Base-by-base conservation (phyloP, 495 filamentous ascomycete species). In the Penicillium canariense region DNA sequence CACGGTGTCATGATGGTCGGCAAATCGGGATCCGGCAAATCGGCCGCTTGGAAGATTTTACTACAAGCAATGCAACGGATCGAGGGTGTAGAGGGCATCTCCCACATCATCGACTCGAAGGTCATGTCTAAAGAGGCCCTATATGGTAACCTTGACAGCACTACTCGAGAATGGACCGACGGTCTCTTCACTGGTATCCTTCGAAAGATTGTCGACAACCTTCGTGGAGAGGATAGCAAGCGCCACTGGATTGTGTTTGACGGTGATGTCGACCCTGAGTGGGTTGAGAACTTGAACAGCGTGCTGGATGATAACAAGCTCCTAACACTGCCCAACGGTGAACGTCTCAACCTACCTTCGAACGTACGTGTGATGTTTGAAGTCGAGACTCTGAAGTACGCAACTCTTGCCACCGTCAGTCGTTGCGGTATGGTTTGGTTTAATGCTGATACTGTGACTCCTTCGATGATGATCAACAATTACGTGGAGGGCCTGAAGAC, bases 1-100 rank as follows among this genome's bases (percentile, higher is more conserved):
- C 94, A 99, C 60, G 94, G 94, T 84, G 95, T 99, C 15, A 99
- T 99, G 95, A 97, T 97, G 94, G 94, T 99, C 5, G 94, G 94
- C 38, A 88, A 87, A 62, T 97, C 94, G 4, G 94, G 94, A 10
- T 86, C 93, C 30, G 94, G 94, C 58, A 99, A 99, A 73, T 96
- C 94, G 48, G 83, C 87, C 5, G 87, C 92, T 17, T 99, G 95
- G 94, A 90, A 89, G 65, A 85, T 95, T 15, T 80, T 99, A n/a
- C 81, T 99, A 10, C 87, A 93, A 64, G 95, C 94, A 9, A 76
- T 99, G 58, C 93, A 97, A 65, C 83, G 87, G 45, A 86, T 94
- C 25, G 93, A 99, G 68, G 86, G 85, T 17, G 80, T 94, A 25
- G 94, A 99, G 73, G 92, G 95, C 31, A 90, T 97, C 28, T 95